Base-by-base conservation (phyloP, 2,329 filamentous ascomycete genomes). In the Lasiodiplodia theobromae region DNA sequence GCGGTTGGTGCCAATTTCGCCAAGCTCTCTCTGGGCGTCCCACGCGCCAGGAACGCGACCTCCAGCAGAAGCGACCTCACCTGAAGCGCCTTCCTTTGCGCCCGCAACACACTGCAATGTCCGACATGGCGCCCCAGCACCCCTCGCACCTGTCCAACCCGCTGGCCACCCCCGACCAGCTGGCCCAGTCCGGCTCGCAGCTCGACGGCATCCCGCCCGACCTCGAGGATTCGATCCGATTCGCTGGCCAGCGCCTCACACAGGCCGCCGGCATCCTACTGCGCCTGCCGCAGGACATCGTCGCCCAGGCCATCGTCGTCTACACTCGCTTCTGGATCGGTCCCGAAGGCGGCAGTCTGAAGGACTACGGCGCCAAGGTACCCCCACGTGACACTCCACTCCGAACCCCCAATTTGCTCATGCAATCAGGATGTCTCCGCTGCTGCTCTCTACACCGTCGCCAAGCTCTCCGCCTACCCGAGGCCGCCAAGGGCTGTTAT, bases 261-360 rank as follows among this genome's bases (percentile, higher is more conserved):
- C 92, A 96, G 79, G 89, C 91, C 25, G 91, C 92, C 12, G 92
- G 92, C 37, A 86, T 96, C 63, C 87, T 98, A 21, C 86, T 99
- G 3, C 88, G 92, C 58, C 85, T 98, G 49, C 92, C 93, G 7
- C 94, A 97, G 77, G 92, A 94, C 73, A 88, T 93, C 49, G 92
- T 96, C 49, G 92, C 94, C 4, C 92, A 94, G 75, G 93, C 94
- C 3, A 92, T 94, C 75, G 89, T 97, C 51, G 81, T 96, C 0
- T 88, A 97, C 40, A 90, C 91, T 64, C 88, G 95, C 16, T 96
- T 93, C 81, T 97, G 92, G 91, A 82, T 93, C 82, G 76, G 87
- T 79, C 67, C 84, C 81, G 75, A 85, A 67, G 83, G 83, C 38
- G 83, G 82, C 6, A 85, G 83, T 72, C 72, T 85, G 21, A 75